Conservation (phyloP, 2,329 filamentous ascomycete species). For the Aspergillus neoniger region DNA sequence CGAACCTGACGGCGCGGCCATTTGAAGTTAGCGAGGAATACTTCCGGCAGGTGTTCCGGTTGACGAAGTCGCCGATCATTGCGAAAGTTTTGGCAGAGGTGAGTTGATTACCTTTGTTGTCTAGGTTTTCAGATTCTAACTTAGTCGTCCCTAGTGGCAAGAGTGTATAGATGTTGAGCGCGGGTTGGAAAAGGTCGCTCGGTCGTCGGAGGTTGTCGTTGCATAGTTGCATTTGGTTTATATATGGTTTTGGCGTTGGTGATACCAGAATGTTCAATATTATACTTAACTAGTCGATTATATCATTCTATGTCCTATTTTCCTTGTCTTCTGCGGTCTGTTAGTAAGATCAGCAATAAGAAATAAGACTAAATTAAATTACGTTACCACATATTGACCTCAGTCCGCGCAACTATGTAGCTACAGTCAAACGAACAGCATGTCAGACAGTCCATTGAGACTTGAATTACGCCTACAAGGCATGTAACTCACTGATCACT, state of each 20-base stretch:
- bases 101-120: not conserved
- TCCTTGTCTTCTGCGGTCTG: no score
- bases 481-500: no score
- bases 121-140: not conserved
- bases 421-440: no score
- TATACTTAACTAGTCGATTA: no score
- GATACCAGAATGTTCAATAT: not conserved
- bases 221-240: not conserved
- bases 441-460: no score
- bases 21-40: constrained; percentile 4
- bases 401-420: no score
- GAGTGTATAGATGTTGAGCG: not conserved
- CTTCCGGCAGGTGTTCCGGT: constrained; percentile 1
- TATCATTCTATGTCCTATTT: no score
- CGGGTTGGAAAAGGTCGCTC: not conserved
- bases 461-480: no score
- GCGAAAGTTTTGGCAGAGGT: not conserved
- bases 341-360: no score
- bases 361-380: no score
- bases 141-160: not conserved
- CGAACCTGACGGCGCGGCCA: constrained; percentile 7
- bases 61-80: not conserved
- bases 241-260: not conserved
- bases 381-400: no score
- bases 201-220: not conserved